These are phyloP conservation scores for Venturiaceae sp. DNA, from an alignment of 2,329 filamentous ascomycete species.

Conservation along the genomic window DNA sequence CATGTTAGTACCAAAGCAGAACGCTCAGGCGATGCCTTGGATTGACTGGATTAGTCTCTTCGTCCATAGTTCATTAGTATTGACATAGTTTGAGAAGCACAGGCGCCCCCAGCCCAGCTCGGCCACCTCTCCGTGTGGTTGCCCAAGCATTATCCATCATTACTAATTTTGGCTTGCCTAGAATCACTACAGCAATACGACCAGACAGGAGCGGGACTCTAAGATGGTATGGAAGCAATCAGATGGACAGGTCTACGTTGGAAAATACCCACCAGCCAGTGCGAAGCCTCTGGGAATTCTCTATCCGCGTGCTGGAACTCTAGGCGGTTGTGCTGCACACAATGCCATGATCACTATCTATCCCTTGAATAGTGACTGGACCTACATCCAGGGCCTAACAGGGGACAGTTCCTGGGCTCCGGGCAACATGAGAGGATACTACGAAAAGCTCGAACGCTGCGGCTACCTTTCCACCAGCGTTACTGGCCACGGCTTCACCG, in stretches of 20 bases:
- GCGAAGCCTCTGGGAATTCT: conserved; percentile 34
- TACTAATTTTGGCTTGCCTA: too few species aligned
- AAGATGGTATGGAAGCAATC: conserved; percentile 41
- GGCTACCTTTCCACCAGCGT: conserved; percentile 35
- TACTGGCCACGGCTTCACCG: conserved; percentile 45
- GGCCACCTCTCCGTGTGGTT: too few species aligned
- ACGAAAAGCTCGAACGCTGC: conserved; percentile 43
- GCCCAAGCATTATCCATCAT: too few species aligned
- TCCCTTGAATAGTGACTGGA: conserved; percentile 15
- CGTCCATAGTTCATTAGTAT: too few species aligned
- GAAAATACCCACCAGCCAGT: conserved; percentile 28
- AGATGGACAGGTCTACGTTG: conserved; percentile 28
- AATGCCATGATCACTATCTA: conserved; percentile 14
- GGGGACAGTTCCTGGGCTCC: conserved; percentile 25
- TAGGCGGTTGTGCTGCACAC: conserved; percentile 34
- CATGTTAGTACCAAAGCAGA: too few species aligned
- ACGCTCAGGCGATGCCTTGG: too few species aligned
- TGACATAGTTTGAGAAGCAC: too few species aligned
- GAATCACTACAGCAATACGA: conserved; percentile 48
- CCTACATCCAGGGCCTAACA: conserved; percentile 13
- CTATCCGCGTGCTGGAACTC: conserved; percentile 37
- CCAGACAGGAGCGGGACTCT: conserved; percentile 43
- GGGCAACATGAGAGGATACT: conserved; percentile 49
- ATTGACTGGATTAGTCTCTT: too few species aligned
- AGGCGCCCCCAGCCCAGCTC: too few species aligned